Conservation (phyloP, 306 rosid species). For the Glycine latifolia region DNA sequence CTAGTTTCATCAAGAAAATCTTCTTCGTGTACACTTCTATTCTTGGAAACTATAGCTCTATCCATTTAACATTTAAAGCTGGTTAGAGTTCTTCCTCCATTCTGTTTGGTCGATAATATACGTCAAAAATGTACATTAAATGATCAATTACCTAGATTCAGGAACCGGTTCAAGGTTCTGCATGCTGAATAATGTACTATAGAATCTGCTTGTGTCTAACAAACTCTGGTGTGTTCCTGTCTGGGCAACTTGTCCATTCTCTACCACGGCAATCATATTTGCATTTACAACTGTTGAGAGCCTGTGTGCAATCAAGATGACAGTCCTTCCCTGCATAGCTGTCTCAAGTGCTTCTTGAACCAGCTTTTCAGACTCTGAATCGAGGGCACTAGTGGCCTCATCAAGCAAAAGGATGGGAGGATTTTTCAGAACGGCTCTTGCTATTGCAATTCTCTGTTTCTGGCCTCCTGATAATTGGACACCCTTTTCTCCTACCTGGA, state of each 20-base stretch:
- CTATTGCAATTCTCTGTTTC: conserved; percentile 89
- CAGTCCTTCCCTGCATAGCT: conserved; percentile 84
- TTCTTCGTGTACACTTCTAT: conserved; percentile 53
- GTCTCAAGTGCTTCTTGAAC: conserved; percentile 90
- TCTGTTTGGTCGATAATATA: not conserved
- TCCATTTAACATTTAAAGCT: conserved; percentile 45
- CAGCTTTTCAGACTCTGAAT: conserved; percentile 80
- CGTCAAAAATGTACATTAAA: conserved; percentile 14
- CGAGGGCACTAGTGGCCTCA: conserved; percentile 96
- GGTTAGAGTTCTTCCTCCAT: conserved; percentile 40
- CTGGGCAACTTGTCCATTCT: conserved; percentile 73
- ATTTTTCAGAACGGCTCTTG: conserved; percentile 86
- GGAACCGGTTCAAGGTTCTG: conserved; percentile 71
- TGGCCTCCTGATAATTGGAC: conserved; percentile 92
- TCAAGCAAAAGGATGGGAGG: conserved; percentile 87
- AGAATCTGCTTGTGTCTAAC: conserved; percentile 71
- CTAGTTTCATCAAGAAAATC: conserved; percentile 51
- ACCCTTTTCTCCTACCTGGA: conserved; percentile 86
- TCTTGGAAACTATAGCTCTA: conserved; percentile 56
- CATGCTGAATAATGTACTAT: conserved; percentile 65
- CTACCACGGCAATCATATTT: conserved; percentile 79
- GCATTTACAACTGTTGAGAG: conserved; percentile 83
- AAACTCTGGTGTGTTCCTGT: conserved; percentile 79
- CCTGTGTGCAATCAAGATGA: conserved; percentile 83
- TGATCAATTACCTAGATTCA: conserved; percentile 57